Evolutionary conservation across 2,329 filamentous ascomycete genomes (phyloP).

Genomic region (Pleoardoris graminearum): DNA sequence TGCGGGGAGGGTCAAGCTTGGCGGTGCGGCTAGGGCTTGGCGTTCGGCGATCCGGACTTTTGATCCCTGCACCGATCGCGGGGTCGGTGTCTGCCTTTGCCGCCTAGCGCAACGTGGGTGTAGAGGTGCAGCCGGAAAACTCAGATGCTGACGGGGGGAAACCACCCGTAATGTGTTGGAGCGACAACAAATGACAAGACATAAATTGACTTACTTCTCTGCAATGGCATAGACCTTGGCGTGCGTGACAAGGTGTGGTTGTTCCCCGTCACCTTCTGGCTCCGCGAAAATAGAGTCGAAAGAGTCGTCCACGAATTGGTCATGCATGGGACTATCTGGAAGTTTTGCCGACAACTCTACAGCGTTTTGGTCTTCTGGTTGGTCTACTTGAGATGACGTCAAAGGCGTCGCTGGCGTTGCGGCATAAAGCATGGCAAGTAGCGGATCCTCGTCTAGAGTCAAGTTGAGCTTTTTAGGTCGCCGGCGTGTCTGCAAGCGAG

Average conservation of each 20-base stretch:
- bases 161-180: conserved; percentile 20
- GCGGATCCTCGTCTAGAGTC: conserved; percentile 43
- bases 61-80: conserved; percentile 35
- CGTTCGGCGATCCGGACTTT: conserved; percentile 10
- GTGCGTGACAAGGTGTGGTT: conserved; percentile 51
- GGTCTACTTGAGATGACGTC: too few relatives aligned
- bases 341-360: conserved; percentile 32
- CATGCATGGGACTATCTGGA: conserved; percentile 36
- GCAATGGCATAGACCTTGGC: conserved; percentile 55
- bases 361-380: conserved; percentile 24
- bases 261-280: conserved; percentile 43
- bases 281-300: conserved; percentile 31
- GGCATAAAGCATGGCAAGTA: conserved; percentile 40
- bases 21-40: too few relatives aligned
- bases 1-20: too few relatives aligned
- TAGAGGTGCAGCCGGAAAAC: conserved; percentile 13
- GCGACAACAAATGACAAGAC: conserved; percentile 16
- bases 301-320: conserved; percentile 41
- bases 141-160: conserved; percentile 11
- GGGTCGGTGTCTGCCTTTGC: conserved; percentile 32
- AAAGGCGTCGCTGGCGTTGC: conserved; percentile 26
- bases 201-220: conserved; percentile 48
- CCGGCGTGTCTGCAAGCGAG: conserved; percentile 18
- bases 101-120: conserved; percentile 26
- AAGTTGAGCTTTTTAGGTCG: conserved; percentile 36